Percentiles rank a stretch among this genome's conserved stretches.
Evolutionary conservation across 2,329 filamentous ascomycete genomes (phyloP).

Genomic region (Aspergillus amoenus): DNA sequence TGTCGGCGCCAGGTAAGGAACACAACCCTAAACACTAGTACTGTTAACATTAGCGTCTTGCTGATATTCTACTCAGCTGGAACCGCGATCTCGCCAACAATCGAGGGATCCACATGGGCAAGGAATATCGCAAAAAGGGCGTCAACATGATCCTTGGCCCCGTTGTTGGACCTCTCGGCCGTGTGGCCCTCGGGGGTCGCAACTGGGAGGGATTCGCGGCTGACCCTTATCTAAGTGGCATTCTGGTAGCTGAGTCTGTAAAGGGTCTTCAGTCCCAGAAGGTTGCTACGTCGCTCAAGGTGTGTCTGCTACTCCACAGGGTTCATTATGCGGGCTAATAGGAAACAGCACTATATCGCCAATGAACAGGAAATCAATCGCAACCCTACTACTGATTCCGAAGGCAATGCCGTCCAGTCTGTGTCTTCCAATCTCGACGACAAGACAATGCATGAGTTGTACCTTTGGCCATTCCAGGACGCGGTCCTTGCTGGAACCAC

Average conservation of each 20-base stretch:
- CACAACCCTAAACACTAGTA: too few species aligned
- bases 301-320: not conserved
- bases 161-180: constrained; percentile 43
- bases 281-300: constrained; percentile 43
- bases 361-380: constrained; percentile 58
- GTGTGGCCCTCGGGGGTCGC: constrained; percentile 9
- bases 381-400: constrained; percentile 5
- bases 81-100: constrained; percentile 55
- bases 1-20: constrained; percentile 34
- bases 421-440: constrained; percentile 65
- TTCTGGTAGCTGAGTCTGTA: constrained; percentile 39
- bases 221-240: constrained; percentile 44
- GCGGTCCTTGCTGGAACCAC: constrained; percentile 57
- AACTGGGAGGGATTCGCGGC: constrained; percentile 33
- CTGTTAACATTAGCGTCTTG: too few species aligned
- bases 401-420: constrained; percentile 22
- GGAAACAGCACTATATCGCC: constrained; percentile 54
- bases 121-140: constrained; percentile 58
- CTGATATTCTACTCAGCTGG: constrained; percentile 37
- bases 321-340: not conserved
- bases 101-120: constrained; percentile 55
- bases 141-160: constrained; percentile 36
- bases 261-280: constrained; percentile 41
- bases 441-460: constrained; percentile 64
- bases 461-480: constrained; percentile 66